Evolutionary conservation across 345 rosid species (phyloP).

Genomic region (Cardamine occulta): DNA sequence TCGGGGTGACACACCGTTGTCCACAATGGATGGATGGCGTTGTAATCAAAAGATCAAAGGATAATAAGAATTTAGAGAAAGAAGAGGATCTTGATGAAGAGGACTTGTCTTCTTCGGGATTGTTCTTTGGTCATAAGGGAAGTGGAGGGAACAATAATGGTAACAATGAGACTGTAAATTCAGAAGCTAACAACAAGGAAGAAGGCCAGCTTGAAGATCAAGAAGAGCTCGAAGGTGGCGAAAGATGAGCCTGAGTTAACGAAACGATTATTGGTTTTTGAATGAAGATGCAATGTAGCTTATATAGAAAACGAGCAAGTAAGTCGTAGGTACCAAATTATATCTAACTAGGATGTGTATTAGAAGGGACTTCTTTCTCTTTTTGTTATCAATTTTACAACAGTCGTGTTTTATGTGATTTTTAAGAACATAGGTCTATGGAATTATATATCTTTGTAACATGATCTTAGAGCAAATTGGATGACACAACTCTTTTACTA

Average conservation of each 20-base stretch:
- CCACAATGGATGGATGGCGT: slow-evolving; percentile 75
- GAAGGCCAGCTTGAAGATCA: slow-evolving; percentile 84
- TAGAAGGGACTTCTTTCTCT: neutral
- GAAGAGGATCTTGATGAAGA: slow-evolving; percentile 88
- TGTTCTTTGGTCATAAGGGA: slow-evolving; percentile 55
- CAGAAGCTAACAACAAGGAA: slow-evolving; percentile 73
- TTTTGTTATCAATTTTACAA: slow-evolving; percentile 17
- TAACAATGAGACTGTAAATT: slow-evolving; percentile 62
- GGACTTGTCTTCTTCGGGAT: slow-evolving; percentile 64
- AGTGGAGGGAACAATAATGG: slow-evolving; percentile 47
- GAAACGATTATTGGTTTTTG: neutral
- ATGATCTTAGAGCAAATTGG: slow-evolving; percentile 2
- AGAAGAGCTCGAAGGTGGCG: slow-evolving; percentile 85
- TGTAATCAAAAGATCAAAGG: slow-evolving; percentile 48
- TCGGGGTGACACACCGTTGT: slow-evolving; percentile 66
- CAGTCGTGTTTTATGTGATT: slow-evolving; percentile 8
- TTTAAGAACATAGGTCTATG: neutral
- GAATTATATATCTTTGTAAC: neutral
- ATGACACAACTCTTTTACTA: too few species aligned
- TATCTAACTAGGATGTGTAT: slow-evolving; percentile 38
- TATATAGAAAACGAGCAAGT: slow-evolving; percentile 16
- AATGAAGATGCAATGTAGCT: slow-evolving; percentile 21
- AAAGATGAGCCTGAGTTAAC: slow-evolving; percentile 26
- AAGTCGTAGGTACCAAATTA: slow-evolving; percentile 12
- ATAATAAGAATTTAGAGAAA: slow-evolving; percentile 59